Evolutionary conservation across 352 stramenopile genomes (phyloP), one percentile per base, ranked within the genome.

Genomic region (Aphanomyces euteiches): DNA sequence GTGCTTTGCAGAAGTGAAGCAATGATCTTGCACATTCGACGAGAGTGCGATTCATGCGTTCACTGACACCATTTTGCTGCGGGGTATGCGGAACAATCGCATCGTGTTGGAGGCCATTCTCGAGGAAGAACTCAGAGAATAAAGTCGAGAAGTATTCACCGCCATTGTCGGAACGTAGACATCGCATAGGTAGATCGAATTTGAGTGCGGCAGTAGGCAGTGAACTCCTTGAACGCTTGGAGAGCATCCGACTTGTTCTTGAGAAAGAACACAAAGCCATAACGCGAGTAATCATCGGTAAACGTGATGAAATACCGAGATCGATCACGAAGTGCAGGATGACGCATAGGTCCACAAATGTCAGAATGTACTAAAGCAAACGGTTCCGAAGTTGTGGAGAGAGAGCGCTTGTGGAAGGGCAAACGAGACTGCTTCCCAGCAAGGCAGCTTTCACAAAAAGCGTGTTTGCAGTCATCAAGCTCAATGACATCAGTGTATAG

Each of bases 231-330:
- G 45, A 53, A 53, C 1, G 1, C 1, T 19, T 53, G n/a, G 45
- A 53, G 45, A n/a, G 45, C 45, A 53, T 53, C 45, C 13, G 45
- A 53, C 45, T 53, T 53, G 45, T 53, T 15, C 45, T 53, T 15
- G n/a, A 53, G 45, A n/a, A 53, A 53, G 45, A 53, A 53, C 13
- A 53, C 45, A n/a, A n/a, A 53, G 45, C 45, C 45, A 53, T 53
- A 53, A n/a, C 45, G 45, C 45, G 45, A 53, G 2, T n/a, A 53
- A 53, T 53, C 45, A 53, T 53, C 45, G 45, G 45, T 53, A n/a
- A 53, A 53, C 45, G 45, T 53, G n/a, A 53, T n/a, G 45, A 53
- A 53, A 53, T 53, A 28, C 28, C 28, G 28, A 28, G 28, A 28
- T 28, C 28, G 28, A 28, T 28, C 28, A 28, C 28, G 28, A 28